phyloP scores from a whole-genome alignment of 371 early-diverging fungal genomes.

The Mortierella sp. region DNA sequence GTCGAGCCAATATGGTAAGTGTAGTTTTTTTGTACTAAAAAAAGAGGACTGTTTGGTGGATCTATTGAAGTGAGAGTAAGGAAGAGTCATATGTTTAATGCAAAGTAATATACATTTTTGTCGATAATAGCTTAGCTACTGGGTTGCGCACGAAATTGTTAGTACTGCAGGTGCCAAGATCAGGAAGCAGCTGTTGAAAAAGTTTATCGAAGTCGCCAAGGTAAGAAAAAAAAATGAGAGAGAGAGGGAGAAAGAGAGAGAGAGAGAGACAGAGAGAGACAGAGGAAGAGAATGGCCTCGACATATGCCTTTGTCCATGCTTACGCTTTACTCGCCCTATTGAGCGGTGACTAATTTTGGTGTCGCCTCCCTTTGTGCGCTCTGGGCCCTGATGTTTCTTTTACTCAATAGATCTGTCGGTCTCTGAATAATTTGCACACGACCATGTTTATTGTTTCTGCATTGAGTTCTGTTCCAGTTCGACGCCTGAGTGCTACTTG shows the following conservation, averaged over 20 bases:
- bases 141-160: constrained; percentile 66
- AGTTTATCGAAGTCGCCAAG: constrained; percentile 62
- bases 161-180: constrained; percentile 50
- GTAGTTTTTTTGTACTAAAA: background rate
- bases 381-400: background rate
- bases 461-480: constrained; percentile 60
- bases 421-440: constrained; percentile 60
- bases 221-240: no score
- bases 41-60: no score
- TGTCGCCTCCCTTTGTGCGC: no score
- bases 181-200: constrained; percentile 57
- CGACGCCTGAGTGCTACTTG: constrained; percentile 58
- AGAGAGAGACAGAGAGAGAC: no score
- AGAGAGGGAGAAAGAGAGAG: no score
- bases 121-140: constrained; percentile 58
- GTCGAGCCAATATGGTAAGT: constrained; percentile 56
- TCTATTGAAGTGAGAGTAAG: constrained; percentile 8
- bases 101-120: background rate
- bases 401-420: constrained; percentile 45
- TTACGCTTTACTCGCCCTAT: background rate
- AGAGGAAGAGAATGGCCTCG: background rate
- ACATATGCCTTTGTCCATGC: background rate
- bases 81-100: no score
- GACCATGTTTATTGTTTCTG: constrained; percentile 60
- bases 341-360: no score